A percentile compares a stretch with the other conserved stretches of the same genome.
These are phyloP conservation scores for Saccharomycopsis sp. DNA, from an alignment of 805 yeast genomes.

Conservation along the genomic window DNA sequence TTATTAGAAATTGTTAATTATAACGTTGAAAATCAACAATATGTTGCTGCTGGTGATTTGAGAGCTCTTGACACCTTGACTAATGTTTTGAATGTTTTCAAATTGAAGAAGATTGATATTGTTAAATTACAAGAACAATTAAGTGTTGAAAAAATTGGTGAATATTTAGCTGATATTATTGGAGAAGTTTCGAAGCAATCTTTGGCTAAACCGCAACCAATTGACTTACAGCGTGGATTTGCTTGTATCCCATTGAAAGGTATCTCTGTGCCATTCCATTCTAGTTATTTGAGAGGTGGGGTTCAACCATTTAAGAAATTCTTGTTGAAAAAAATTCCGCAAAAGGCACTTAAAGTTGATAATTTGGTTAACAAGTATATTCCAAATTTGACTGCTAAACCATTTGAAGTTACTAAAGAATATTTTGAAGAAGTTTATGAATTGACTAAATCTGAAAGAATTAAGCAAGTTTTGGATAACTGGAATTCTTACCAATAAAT, in stretches of 20 bases:
- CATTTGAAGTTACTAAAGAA: conserved; percentile 92
- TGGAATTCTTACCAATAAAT: conserved; percentile 74
- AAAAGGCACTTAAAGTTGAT: conserved; percentile 91
- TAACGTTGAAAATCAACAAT: conserved; percentile 97
- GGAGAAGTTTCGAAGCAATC: conserved; percentile 79
- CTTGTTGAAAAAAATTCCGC: conserved; percentile 91
- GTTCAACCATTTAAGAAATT: conserved; percentile 98
- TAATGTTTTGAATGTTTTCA: conserved; percentile 87
- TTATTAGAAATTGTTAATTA: conserved; percentile 95
- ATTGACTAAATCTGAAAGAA: conserved; percentile 85
- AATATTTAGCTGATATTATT: conserved; percentile 82
- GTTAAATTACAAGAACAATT: conserved; percentile 76
- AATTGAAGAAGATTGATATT: conserved; percentile 90
- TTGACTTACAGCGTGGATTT: conserved; percentile 94
- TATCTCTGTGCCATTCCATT: conserved; percentile 99
- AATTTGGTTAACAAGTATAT: conserved; percentile 91
- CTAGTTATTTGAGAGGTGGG: conserved; percentile 96
- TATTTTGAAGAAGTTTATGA: conserved; percentile 94
- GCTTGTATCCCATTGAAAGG: conserved; percentile 98
- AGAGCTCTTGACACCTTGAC: conserved; percentile 90
- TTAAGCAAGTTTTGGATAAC: conserved; percentile 83
- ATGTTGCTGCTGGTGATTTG: conserved; percentile 97
- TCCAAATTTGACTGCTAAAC: conserved; percentile 98
- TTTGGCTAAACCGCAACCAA: conserved; percentile 88
- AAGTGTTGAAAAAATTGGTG: conserved; percentile 82